Base-by-base conservation (phyloP, 176 grass and related monocot species). In the Melocanna baccifera region DNA sequence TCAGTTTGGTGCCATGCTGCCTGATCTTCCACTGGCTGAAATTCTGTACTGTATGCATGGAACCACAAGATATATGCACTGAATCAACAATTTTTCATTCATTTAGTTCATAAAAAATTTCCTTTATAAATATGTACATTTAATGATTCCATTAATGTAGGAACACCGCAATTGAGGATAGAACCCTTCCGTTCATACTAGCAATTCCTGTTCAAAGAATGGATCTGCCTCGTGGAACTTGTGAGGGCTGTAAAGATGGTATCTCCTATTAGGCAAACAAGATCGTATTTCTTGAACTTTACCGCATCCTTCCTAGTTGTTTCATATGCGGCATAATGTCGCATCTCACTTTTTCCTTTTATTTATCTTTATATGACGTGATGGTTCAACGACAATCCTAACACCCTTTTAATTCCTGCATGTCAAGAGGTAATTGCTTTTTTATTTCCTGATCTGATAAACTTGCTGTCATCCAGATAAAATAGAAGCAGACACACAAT, bases 251-350 rank as follows among this genome's bases (percentile, higher is more conserved):
- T 72, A 68, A 85, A 70, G 80, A 12, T 71, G 11, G 34, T 70
- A 69, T 68, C 41, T 83, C 55, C 26, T 70, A 61, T 77, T 77
- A 83, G 22, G 28, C 76, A 2, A 75, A 71, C 43, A 78, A 72
- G 19, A 45, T 83, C 45, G 16, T 72, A 45, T 29, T 47, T 58
- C 75, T 84, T 74, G 58, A 79, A 73, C 36, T 79, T 79, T 56
- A 85, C 26, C 47, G 22, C 25, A 37, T 57, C 46, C 19, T 81
- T 81, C 61, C 29, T 81, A 40, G 67, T 36, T 86, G 34, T 71
- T 90, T 90, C 66, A 86, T 86, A 82, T 32, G 71, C 46, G 69
- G 62, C 34, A 62, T 6, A 69, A n/a, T 86, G 29, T 82, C 82
- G 12, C 26, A 25, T 51, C 48, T 75, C 20, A 53, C 61, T 22